phyloP scores from a whole-genome alignment of 805 yeast species.

The Saturnispora saitoi region DNA sequence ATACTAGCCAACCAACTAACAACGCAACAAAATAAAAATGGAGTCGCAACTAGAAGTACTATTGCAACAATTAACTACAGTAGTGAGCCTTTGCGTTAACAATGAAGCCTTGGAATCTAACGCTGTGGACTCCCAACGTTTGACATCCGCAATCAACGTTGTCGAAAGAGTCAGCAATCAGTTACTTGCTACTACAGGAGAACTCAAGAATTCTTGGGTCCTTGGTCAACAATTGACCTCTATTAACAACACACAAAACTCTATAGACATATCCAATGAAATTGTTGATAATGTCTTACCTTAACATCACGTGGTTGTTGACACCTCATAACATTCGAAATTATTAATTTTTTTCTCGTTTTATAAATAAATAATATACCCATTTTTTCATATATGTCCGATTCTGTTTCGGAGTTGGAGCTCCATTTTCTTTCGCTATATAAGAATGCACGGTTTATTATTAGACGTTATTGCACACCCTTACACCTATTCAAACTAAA shows the following conservation, averaged over 20 bases:
- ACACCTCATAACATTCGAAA: background rate
- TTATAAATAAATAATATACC: too few relatives aligned
- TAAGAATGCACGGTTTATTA: too few relatives aligned
- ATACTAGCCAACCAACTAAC: too few relatives aligned
- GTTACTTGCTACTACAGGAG: background rate
- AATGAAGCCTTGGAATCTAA: background rate
- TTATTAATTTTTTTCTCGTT: too few relatives aligned
- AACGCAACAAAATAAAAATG: background rate
- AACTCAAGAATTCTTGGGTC: background rate
- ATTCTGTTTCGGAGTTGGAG: too few relatives aligned
- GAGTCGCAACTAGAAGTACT: slow-evolving; percentile 1
- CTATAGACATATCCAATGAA: background rate
- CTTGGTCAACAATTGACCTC: background rate
- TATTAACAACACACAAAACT: background rate
- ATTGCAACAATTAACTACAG: background rate
- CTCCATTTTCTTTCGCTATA: too few relatives aligned
- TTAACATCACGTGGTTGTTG: background rate
- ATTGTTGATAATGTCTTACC: background rate
- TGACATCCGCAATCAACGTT: background rate
- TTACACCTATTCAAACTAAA: too few relatives aligned
- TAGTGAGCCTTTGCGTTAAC: background rate
- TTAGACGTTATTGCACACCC: too few relatives aligned
- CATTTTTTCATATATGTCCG: too few relatives aligned
- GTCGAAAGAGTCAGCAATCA: background rate
- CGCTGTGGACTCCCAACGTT: slow-evolving; percentile 2